Percentiles rank a stretch among this genome's conserved stretches.
phyloP scores from a whole-genome alignment of 306 rosid genomes.

The Oxytropis ochrocephala region DNA sequence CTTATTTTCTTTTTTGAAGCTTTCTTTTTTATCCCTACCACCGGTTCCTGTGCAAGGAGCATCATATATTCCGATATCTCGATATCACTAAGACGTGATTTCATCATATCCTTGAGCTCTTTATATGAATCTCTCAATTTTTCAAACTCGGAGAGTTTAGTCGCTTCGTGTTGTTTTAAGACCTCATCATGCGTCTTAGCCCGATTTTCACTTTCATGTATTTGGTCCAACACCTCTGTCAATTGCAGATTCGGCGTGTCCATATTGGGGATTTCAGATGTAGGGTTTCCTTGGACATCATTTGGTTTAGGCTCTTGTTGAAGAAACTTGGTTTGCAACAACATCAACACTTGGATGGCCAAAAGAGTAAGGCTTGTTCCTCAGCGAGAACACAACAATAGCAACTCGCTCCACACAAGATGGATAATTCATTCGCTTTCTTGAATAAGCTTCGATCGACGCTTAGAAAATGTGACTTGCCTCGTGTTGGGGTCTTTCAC shows the following conservation, averaged over 20 bases:
- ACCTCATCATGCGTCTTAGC: neutral
- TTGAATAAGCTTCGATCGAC: slow-evolving; percentile 6
- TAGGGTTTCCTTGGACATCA: neutral
- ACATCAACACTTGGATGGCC: neutral
- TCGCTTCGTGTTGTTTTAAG: neutral
- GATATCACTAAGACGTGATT: neutral
- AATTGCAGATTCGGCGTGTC: neutral
- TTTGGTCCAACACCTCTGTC: neutral
- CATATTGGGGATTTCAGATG: neutral
- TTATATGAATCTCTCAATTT: neutral
- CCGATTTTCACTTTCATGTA: neutral
- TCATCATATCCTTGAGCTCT: neutral
- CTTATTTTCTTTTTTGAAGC: neutral
- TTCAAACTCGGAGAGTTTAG: neutral
- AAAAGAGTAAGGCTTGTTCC: slow-evolving; percentile 4
- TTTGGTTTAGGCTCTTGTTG: neutral
- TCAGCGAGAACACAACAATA: neutral
- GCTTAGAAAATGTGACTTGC: slow-evolving; percentile 3
- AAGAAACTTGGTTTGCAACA: neutral
- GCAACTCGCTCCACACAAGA: neutral
- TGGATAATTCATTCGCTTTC: neutral
- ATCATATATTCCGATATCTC: neutral
- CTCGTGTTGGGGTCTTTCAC: slow-evolving; percentile 15
- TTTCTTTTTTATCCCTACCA: neutral
- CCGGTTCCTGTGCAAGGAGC: neutral